phyloP scores from a whole-genome alignment of 2,329 filamentous ascomycete species.

The Fusarium multiceps region DNA sequence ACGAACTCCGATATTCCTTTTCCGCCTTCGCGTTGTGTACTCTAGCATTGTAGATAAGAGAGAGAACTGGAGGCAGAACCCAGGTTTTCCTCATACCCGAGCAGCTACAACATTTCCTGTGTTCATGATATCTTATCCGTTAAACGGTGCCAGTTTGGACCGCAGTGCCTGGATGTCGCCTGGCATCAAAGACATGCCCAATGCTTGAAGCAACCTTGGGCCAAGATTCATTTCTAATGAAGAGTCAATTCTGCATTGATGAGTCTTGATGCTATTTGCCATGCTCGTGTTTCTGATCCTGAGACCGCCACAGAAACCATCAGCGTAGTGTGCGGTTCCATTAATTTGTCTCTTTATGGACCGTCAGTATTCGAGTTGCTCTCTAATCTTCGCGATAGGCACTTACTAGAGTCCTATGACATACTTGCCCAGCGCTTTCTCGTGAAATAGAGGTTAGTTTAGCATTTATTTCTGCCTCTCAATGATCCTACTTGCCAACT shows the following conservation, averaged over 20 bases:
- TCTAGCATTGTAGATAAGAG: constrained; percentile 77
- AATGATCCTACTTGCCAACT: neutral
- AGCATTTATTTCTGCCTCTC: neutral
- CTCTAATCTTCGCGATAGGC: neutral
- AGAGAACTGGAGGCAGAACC: constrained; percentile 52
- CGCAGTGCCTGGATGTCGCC: neutral
- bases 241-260: neutral
- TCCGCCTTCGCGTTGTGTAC: constrained; percentile 67
- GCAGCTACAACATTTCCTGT: constrained; percentile 42
- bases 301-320: neutral
- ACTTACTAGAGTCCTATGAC: neutral
- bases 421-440: neutral
- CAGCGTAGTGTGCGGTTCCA: too few relatives aligned
- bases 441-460: neutral
- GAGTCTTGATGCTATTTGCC: neutral
- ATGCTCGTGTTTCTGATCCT: neutral
- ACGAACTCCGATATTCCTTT: constrained; percentile 54
- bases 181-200: neutral
- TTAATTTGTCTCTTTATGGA: neutral
- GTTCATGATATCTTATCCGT: constrained; percentile 25
- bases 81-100: constrained; percentile 50
- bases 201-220: neutral
- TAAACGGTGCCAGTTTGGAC: neutral
- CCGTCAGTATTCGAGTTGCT: neutral
- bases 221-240: neutral